phyloP scores from a whole-genome alignment of 2,329 filamentous ascomycete species.

The Lachnellula occidentalis region DNA sequence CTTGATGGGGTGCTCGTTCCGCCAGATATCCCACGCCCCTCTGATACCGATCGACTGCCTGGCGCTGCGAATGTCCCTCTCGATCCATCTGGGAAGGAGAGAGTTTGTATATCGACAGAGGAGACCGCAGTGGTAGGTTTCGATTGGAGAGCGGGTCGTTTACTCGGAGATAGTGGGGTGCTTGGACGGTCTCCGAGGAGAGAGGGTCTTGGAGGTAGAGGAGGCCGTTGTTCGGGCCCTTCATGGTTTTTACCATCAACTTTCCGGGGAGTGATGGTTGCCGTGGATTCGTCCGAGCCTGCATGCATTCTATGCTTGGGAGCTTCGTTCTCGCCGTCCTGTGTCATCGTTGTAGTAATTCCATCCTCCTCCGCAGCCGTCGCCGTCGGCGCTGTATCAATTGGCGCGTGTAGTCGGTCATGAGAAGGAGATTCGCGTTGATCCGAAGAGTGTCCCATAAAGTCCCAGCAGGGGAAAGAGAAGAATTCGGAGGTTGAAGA shows the following conservation, averaged over 20 bases:
- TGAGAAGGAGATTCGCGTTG: constrained; percentile 5
- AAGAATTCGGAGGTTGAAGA: neutral
- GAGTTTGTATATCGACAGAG: constrained; percentile 71
- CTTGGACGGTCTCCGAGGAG: constrained; percentile 22
- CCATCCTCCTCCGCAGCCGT: constrained; percentile 20
- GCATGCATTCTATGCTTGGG: constrained; percentile 1
- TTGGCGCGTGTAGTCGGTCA: constrained; percentile 16
- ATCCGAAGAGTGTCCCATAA: constrained; percentile 19
- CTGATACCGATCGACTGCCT: constrained; percentile 24
- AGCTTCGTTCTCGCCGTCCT: constrained; percentile 14
- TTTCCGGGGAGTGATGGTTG: neutral
- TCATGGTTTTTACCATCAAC: constrained; percentile 13
- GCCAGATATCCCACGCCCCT: constrained; percentile 20
- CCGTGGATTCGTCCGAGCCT: neutral
- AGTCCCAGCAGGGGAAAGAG: constrained; percentile 6
- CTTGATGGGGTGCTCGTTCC: constrained; percentile 22
- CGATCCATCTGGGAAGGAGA: constrained; percentile 65
- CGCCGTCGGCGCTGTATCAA: constrained; percentile 11
- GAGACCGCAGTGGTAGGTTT: constrained; percentile 82
- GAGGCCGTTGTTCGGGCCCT: constrained; percentile 35
- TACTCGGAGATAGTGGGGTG: constrained; percentile 23
- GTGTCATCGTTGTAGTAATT: constrained; percentile 20
- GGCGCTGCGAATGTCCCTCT: constrained; percentile 55
- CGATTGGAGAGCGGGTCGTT: constrained; percentile 41
- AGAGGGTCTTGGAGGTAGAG: constrained; percentile 41